phyloP scores from a whole-genome alignment of 768 basidiomycete species.

The Leccinum disarticulatum region DNA sequence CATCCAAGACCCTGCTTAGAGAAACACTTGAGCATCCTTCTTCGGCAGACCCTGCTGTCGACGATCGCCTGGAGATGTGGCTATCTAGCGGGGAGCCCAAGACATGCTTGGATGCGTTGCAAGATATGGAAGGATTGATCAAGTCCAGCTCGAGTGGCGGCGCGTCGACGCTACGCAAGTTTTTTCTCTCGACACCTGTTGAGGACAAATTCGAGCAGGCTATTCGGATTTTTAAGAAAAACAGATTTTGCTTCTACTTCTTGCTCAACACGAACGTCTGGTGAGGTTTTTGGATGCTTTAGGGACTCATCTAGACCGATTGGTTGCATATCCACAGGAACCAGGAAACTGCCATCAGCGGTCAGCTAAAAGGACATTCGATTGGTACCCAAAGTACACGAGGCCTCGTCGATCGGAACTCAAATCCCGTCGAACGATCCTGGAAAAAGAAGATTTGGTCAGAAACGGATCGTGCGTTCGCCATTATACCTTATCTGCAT shows the following conservation, averaged over 20 bases:
- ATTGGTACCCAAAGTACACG: background rate
- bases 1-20: no score
- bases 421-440: background rate
- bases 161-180: background rate
- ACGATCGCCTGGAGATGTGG: background rate
- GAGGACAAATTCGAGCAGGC: background rate
- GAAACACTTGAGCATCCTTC: background rate
- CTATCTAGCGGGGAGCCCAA: background rate
- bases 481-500: background rate
- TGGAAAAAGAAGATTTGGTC: background rate
- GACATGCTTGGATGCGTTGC: background rate
- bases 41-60: background rate
- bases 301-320: background rate
- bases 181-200: background rate
- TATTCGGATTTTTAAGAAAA: background rate
- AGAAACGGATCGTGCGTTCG: background rate
- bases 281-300: background rate
- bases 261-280: background rate
- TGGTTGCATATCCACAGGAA: background rate
- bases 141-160: background rate
- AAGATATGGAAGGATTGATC: background rate
- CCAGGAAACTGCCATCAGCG: background rate
- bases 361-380: background rate
- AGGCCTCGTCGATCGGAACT: background rate
- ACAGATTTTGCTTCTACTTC: background rate